phyloP scores from a whole-genome alignment of 2,329 filamentous ascomycete species.

The Chaetothyriales sp. region DNA sequence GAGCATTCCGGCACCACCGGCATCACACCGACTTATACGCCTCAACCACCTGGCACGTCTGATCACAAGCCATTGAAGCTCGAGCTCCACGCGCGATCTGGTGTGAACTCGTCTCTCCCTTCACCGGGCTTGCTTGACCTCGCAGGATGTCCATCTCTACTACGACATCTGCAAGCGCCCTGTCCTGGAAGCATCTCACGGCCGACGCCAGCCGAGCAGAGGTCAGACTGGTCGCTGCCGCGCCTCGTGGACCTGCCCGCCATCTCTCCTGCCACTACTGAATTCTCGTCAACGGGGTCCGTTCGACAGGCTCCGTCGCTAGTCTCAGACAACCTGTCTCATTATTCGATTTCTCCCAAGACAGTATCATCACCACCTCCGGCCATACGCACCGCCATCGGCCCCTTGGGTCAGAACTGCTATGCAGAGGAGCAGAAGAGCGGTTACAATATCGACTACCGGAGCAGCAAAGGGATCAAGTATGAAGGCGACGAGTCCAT shows the following conservation, averaged over 20 bases:
- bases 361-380: slow-evolving; percentile 30
- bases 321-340: slow-evolving; percentile 54
- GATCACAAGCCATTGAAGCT: not conserved
- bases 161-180: not conserved
- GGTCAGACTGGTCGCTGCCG: slow-evolving; percentile 3
- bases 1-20: not conserved
- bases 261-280: slow-evolving; percentile 51
- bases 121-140: not conserved
- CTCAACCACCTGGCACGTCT: not conserved
- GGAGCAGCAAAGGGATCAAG: not conserved
- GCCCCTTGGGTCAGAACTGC: slow-evolving; percentile 22
- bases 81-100: not conserved
- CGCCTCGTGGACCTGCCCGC: slow-evolving; percentile 42
- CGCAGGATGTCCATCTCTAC: not conserved
- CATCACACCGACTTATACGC: not conserved
- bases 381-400: slow-evolving; percentile 27
- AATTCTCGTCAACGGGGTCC: slow-evolving; percentile 44
- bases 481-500: slow-evolving; percentile 3
- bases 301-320: slow-evolving; percentile 53
- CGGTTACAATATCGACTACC: slow-evolving; percentile 11
- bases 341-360: slow-evolving; percentile 47
- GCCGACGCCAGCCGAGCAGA: not conserved
- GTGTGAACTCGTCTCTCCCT: not conserved
- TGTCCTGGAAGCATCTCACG: not conserved
- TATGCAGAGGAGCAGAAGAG: slow-evolving; percentile 22